A percentile compares a stretch with the other conserved stretches of the same genome.
Evolutionary conservation across 257 asterid species (phyloP).

Genomic region (Striga asiatica): DNA sequence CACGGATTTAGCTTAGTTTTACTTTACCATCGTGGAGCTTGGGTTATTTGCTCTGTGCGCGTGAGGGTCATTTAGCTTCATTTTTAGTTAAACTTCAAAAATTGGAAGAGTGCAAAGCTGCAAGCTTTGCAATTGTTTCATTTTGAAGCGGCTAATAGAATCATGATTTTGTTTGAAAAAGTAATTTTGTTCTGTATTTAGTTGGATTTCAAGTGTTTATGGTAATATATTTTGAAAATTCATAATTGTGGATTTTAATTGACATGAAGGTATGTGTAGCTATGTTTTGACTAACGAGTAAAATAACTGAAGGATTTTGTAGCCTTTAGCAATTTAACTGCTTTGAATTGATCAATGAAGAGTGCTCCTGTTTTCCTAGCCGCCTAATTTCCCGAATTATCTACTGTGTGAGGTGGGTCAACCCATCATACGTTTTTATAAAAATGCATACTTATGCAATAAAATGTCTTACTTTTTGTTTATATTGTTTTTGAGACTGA

Average conservation of each 20-base stretch:
- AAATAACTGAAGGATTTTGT: not conserved
- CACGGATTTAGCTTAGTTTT: slow-evolving; percentile 18
- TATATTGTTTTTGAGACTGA: too few species aligned
- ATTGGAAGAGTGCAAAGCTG: not conserved
- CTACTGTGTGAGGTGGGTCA: too few species aligned
- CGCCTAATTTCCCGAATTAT: too few species aligned
- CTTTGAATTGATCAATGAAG: not conserved
- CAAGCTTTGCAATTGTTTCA: not conserved
- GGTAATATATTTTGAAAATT: not conserved
- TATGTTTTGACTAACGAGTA: not conserved
- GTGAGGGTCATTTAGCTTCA: slow-evolving; percentile 8
- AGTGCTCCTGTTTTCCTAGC: not conserved
- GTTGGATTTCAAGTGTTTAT: not conserved
- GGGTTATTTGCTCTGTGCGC: not conserved
- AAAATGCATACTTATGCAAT: too few species aligned
- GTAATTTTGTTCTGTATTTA: not conserved
- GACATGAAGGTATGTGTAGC: not conserved
- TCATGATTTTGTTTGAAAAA: not conserved
- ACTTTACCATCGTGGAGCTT: slow-evolving; percentile 12
- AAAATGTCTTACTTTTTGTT: too few species aligned
- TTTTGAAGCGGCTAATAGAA: not conserved
- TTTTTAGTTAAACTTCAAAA: slow-evolving; percentile 2
- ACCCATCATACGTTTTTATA: too few species aligned
- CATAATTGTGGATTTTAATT: not conserved
- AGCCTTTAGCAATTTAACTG: not conserved